phyloP scores from a whole-genome alignment of 192 early-diverging fungal species.

The Backusella westeae region DNA sequence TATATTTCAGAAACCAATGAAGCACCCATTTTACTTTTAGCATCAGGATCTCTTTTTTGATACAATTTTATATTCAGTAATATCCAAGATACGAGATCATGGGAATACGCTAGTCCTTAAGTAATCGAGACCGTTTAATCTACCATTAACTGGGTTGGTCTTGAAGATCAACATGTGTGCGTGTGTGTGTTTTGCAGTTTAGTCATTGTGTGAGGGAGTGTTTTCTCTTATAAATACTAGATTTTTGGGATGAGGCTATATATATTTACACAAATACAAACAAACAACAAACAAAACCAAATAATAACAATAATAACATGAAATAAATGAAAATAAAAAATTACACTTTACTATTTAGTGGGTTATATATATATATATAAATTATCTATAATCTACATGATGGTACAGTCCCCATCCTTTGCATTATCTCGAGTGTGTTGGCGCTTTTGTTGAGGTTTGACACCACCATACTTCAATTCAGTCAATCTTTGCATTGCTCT shows the following conservation, averaged over 20 bases:
- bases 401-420: slow-evolving; percentile 24
- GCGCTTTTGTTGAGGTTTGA: slow-evolving; percentile 23
- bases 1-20: too few relatives aligned
- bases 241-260: not conserved
- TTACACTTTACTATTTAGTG: not conserved
- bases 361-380: not conserved
- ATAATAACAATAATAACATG: not conserved
- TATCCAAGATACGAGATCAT: too few relatives aligned
- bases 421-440: slow-evolving; percentile 18
- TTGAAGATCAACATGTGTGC: not conserved
- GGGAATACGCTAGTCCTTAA: too few relatives aligned
- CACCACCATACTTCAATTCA: slow-evolving; percentile 64
- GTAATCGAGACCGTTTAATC: not conserved
- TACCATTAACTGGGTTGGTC: not conserved
- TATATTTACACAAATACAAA: not conserved
- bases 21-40: too few relatives aligned
- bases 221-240: not conserved
- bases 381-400: slow-evolving; percentile 28
- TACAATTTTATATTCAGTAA: too few relatives aligned
- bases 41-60: too few relatives aligned
- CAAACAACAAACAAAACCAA: not conserved
- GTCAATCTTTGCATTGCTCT: slow-evolving; percentile 80
- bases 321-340: not conserved
- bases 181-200: not conserved
- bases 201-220: not conserved